A percentile compares a stretch with the other conserved stretches of the same genome.
phyloP scores from a whole-genome alignment of 164 flowering plant genomes.

The Sedum album region DNA sequence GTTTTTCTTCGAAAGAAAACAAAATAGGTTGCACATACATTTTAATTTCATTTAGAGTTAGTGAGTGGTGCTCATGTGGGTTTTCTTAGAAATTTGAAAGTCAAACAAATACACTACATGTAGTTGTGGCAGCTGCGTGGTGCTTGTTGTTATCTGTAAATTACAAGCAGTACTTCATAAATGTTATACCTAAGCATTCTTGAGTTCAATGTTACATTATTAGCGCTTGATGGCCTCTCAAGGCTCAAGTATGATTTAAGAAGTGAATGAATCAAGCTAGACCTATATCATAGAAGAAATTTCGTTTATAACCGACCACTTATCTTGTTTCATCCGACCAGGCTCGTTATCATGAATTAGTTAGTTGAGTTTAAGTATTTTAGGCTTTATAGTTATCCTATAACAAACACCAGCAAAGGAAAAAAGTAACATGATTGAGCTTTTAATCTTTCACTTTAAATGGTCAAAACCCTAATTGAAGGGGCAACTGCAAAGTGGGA shows the following conservation, averaged over 20 bases:
- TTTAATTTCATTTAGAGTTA: neutral
- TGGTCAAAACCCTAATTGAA: slow-evolving; percentile 2
- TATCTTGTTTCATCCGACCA: too few species aligned
- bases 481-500: slow-evolving; percentile 1
- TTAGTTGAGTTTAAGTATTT: too few species aligned
- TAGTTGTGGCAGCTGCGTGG: neutral
- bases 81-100: neutral
- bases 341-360: too few species aligned
- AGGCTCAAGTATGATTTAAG: too few species aligned
- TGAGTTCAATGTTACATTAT: too few species aligned
- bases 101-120: neutral
- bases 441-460: neutral
- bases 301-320: too few species aligned
- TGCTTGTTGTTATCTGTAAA: neutral
- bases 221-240: too few species aligned
- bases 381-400: too few species aligned
- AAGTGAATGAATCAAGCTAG: too few species aligned
- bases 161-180: too few species aligned
- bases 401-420: neutral
- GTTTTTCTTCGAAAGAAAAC: neutral
- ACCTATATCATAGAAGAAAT: too few species aligned
- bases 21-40: neutral
- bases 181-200: too few species aligned
- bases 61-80: slow-evolving; percentile 1
- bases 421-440: neutral